Percentiles rank a stretch among this genome's conserved stretches.
These are phyloP conservation scores for Aspergillus coremiiformis DNA, from an alignment of 495 filamentous ascomycete species.

Conservation along the genomic window DNA sequence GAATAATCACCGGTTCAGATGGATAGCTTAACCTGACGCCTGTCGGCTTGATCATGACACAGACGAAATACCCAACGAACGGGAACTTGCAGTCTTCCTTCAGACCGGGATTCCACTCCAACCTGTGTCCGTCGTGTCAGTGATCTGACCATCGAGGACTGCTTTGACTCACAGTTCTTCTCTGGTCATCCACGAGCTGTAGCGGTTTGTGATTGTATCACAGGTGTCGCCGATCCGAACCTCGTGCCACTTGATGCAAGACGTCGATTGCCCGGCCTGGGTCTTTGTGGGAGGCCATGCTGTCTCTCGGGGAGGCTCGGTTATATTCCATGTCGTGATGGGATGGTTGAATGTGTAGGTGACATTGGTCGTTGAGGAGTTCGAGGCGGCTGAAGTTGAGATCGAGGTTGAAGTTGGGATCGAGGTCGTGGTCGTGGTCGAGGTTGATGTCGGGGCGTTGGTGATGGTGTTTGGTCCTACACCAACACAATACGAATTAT, in stretches of 20 bases:
- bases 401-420: background rate
- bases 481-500: slow-evolving; percentile 11
- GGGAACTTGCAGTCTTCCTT: slow-evolving; percentile 2
- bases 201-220: slow-evolving; percentile 8
- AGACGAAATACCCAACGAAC: slow-evolving; percentile 9
- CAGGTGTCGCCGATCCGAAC: slow-evolving; percentile 17
- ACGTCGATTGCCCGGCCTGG: slow-evolving; percentile 12
- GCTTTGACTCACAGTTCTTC: slow-evolving; percentile 4
- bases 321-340: slow-evolving; percentile 3
- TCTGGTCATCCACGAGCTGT: background rate
- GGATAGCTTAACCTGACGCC: background rate
- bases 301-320: background rate
- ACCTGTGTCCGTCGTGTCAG: no score
- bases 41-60: background rate
- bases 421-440: background rate
- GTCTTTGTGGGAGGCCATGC: slow-evolving; percentile 18
- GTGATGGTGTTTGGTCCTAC: background rate
- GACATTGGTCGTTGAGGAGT: background rate
- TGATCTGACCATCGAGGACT: background rate
- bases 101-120: slow-evolving; percentile 12
- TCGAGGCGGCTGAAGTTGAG: background rate
- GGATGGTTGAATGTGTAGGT: slow-evolving; percentile 7
- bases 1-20: background rate
- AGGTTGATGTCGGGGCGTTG: background rate
- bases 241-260: slow-evolving; percentile 16